These are phyloP conservation scores for Rhodotorula sp. DNA, from an alignment of 1,284 basidiomycete species.

Conservation along the genomic window DNA sequence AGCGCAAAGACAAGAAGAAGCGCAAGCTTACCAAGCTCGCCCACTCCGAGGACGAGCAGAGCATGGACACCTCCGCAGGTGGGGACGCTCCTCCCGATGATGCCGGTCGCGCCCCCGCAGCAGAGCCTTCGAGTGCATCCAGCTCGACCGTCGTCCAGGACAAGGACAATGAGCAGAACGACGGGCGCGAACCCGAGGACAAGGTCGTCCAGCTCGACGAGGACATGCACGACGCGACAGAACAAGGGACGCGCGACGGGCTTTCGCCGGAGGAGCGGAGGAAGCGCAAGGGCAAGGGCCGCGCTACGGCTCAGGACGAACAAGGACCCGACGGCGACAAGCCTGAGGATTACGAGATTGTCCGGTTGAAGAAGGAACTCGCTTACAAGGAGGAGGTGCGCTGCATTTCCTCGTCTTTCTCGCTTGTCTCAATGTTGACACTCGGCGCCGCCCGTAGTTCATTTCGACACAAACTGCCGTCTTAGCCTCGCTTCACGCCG, in stretches of 20 bases:
- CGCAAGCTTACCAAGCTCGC: neutral
- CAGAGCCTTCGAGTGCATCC: neutral
- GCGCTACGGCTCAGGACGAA: slow-evolving; percentile 5
- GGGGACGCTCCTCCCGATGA: no score
- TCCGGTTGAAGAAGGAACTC: slow-evolving; percentile 16
- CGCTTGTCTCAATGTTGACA: no score
- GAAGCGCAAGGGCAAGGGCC: slow-evolving; percentile 30
- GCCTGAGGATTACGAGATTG: slow-evolving; percentile 1
- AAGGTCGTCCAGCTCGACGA: neutral
- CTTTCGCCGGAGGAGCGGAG: slow-evolving; percentile 17
- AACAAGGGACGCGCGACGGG: neutral
- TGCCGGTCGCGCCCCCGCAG: neutral
- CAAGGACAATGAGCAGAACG: no score
- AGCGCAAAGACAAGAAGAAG: neutral
- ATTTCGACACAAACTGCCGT: slow-evolving; percentile 23
- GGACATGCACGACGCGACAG: neutral
- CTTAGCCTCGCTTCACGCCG: slow-evolving; percentile 22
- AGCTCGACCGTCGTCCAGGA: neutral
- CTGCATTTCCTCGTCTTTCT: neutral
- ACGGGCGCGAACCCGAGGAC: neutral
- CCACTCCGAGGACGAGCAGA: neutral
- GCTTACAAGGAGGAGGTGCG: slow-evolving; percentile 25
- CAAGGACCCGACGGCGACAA: neutral
- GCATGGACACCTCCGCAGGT: neutral
- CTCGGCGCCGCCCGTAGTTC: neutral